phyloP scores from a whole-genome alignment of 2,329 filamentous ascomycete genomes.

The Westerdykella aurantiaca region DNA sequence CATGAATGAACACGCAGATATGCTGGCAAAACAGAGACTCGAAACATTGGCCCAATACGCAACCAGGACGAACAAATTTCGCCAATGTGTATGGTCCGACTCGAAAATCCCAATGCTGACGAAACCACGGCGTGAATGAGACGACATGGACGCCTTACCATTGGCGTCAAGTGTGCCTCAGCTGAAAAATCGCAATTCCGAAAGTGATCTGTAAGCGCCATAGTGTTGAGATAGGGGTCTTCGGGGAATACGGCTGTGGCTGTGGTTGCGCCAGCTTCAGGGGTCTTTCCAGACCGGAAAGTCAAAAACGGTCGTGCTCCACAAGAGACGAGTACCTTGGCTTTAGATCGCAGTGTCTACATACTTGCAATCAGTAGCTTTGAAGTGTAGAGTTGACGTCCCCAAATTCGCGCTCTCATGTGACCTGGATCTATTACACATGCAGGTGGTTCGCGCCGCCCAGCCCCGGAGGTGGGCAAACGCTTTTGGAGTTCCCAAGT shows the following conservation, averaged over 20 bases:
- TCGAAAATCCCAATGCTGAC: background rate
- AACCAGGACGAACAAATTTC: background rate
- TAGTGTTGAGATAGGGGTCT: conserved; percentile 8
- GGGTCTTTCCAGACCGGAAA: background rate
- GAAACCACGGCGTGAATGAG: too few relatives aligned
- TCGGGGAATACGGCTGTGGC: conserved; percentile 14
- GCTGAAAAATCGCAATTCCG: background rate
- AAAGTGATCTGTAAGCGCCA: too few relatives aligned
- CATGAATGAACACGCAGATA: conserved; percentile 19
- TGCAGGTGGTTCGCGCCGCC: too few relatives aligned
- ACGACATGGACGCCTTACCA: too few relatives aligned
- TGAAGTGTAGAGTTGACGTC: too few relatives aligned
- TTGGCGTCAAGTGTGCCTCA: conserved; percentile 2
- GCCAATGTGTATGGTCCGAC: background rate
- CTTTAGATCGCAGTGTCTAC: too few relatives aligned
- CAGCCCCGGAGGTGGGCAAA: too few relatives aligned
- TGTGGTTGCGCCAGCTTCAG: conserved; percentile 19
- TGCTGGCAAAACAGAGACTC: conserved; percentile 35
- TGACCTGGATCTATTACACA: too few relatives aligned
- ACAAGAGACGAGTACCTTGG: too few relatives aligned
- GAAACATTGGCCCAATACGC: conserved; percentile 5
- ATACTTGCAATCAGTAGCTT: background rate
- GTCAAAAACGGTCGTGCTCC: too few relatives aligned
- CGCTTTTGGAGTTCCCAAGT: background rate
- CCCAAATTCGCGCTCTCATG: too few relatives aligned